These are phyloP conservation scores for Naganishia friedmannii DNA, from an alignment of 768 basidiomycete species.

Conservation along the genomic window DNA sequence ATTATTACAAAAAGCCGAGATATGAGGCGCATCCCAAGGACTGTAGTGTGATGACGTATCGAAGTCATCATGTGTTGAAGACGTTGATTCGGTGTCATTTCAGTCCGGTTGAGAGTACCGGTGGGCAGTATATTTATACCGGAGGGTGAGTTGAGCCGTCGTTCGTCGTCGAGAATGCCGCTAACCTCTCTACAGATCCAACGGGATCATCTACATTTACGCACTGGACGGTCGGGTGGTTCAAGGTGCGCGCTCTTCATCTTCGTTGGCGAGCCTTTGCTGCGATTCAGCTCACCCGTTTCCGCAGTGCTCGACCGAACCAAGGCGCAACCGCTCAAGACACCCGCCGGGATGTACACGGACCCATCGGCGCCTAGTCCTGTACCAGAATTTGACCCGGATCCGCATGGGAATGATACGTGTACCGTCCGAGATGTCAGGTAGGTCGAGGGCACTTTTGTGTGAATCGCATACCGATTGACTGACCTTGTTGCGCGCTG, in stretches of 20 bases:
- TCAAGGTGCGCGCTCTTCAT: constrained; percentile 55
- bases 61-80: constrained; percentile 81
- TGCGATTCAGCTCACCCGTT: background rate
- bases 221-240: constrained; percentile 83
- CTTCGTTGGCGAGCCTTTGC: too few relatives aligned
- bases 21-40: constrained; percentile 73
- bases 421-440: constrained; percentile 86
- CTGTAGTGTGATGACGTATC: constrained; percentile 92
- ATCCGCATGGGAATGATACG: constrained; percentile 33
- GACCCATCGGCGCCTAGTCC: constrained; percentile 69
- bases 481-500: background rate
- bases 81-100: constrained; percentile 97
- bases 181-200: constrained; percentile 36
- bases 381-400: constrained; percentile 40
- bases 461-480: too few relatives aligned
- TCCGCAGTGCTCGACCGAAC: constrained; percentile 68
- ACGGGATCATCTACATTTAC: constrained; percentile 68
- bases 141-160: constrained; percentile 59
- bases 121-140: constrained; percentile 88
- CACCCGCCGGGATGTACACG: constrained; percentile 42
- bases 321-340: constrained; percentile 66
- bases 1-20: constrained; percentile 65
- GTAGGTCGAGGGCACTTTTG: too few relatives aligned
- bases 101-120: constrained; percentile 87
- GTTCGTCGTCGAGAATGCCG: constrained; percentile 4